Evolutionary conservation across 2,329 filamentous ascomycete species (phyloP).

Genomic region (Microsporum canis): DNA sequence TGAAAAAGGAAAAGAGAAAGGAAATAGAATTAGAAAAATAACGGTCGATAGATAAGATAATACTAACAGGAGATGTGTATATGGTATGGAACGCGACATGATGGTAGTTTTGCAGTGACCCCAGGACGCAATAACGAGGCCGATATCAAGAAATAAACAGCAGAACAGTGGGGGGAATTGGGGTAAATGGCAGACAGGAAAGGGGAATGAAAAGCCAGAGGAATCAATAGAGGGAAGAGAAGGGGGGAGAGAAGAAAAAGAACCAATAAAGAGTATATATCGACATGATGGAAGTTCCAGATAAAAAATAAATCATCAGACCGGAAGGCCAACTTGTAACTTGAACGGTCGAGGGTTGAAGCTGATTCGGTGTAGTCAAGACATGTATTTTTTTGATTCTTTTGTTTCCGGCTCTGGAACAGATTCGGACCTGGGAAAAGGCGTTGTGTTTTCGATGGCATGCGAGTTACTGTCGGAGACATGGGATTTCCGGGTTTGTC

Average conservation of each 20-base stretch:
- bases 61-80: conserved; percentile 6
- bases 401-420: not conserved
- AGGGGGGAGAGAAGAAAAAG: not conserved
- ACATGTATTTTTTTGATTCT: too few species aligned
- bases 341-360: not conserved
- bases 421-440: not conserved
- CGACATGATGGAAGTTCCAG: conserved; percentile 1
- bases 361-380: not conserved
- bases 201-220: not conserved
- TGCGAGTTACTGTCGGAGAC: not conserved
- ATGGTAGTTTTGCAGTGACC: not conserved
- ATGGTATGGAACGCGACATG: not conserved
- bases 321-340: not conserved
- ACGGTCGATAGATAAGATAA: not conserved
- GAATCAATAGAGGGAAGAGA: conserved; percentile 5
- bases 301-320: not conserved
- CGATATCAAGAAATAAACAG: conserved; percentile 7
- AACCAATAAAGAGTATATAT: conserved; percentile 5
- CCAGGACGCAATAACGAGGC: conserved; percentile 4
- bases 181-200: conserved; percentile 9
- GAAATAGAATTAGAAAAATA: conserved; percentile 6
- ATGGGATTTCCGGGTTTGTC: not conserved
- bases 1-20: not conserved
- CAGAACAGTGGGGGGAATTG: conserved; percentile 7
- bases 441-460: not conserved